phyloP scores from a whole-genome alignment of 495 filamentous ascomycete species.

The Schizothecium vesticola region DNA sequence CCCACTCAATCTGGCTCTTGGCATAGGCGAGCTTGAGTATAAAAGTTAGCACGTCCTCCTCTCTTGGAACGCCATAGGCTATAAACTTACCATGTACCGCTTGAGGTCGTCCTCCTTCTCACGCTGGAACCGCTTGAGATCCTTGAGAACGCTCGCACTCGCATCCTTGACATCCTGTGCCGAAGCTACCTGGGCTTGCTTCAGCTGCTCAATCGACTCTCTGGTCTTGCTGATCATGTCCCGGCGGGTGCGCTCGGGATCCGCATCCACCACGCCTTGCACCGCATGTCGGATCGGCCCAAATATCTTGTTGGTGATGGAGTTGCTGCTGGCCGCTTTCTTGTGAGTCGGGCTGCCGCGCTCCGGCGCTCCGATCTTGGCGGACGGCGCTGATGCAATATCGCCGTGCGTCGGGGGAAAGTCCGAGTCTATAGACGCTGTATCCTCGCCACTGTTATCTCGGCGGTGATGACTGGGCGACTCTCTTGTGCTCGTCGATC shows the following conservation, averaged over 20 bases:
- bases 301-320: slow-evolving; percentile 89
- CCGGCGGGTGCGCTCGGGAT: slow-evolving; percentile 84
- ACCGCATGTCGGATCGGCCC: slow-evolving; percentile 90
- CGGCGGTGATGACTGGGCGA: slow-evolving; percentile 41
- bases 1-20: slow-evolving; percentile 93
- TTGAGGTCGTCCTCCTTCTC: slow-evolving; percentile 94
- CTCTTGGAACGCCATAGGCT: background rate
- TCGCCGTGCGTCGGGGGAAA: slow-evolving; percentile 88
- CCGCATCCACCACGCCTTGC: slow-evolving; percentile 91
- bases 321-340: slow-evolving; percentile 71
- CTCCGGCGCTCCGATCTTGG: slow-evolving; percentile 53
- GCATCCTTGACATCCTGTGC: slow-evolving; percentile 89
- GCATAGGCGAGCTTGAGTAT: slow-evolving; percentile 76
- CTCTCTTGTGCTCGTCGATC: slow-evolving; percentile 56
- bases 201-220: slow-evolving; percentile 68
- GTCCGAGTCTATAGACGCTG: slow-evolving; percentile 84
- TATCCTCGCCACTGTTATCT: slow-evolving; percentile 56
- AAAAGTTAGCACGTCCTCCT: slow-evolving; percentile 17
- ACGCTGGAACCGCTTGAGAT: slow-evolving; percentile 84
- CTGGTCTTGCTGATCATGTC: slow-evolving; percentile 94
- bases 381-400: slow-evolving; percentile 51
- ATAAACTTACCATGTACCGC: slow-evolving; percentile 79
- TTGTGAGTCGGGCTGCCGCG: slow-evolving; percentile 50
- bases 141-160: slow-evolving; percentile 75
- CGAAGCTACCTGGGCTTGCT: slow-evolving; percentile 80